Evolutionary conservation across 805 yeast species (phyloP).

Genomic region (Yarrowia sp.): DNA sequence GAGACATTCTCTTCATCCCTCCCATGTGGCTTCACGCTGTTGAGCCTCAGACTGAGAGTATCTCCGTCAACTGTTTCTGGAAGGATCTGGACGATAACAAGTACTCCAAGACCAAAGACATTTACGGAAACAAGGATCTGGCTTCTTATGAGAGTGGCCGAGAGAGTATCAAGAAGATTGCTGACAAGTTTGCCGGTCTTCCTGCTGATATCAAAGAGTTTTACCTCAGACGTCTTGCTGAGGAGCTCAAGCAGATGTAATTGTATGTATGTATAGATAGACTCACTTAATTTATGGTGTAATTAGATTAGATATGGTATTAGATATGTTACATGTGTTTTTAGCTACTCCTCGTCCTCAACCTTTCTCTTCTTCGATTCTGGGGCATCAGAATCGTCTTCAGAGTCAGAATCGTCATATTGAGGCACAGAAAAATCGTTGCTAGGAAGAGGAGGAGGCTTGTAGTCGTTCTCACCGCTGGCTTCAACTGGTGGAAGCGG

Average conservation of each 20-base stretch:
- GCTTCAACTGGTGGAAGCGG: constrained; percentile 14
- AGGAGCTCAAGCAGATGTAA: constrained; percentile 45
- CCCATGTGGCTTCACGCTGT: constrained; percentile 54
- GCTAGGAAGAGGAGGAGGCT: constrained; percentile 12
- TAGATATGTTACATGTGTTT: constrained; percentile 5
- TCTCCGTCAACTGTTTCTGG: constrained; percentile 52
- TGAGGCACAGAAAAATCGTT: constrained; percentile 41
- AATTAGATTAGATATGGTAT: background rate
- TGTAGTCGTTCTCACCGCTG: background rate
- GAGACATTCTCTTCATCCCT: constrained; percentile 52
- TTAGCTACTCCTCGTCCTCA: background rate
- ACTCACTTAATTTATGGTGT: background rate
- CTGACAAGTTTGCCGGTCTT: constrained; percentile 44
- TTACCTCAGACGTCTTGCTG: constrained; percentile 47
- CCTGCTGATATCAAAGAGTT: constrained; percentile 48
- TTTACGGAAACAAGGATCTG: constrained; percentile 52
- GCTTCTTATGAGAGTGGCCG: constrained; percentile 50
- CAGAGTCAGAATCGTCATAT: constrained; percentile 46
- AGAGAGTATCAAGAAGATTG: constrained; percentile 43
- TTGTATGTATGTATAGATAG: constrained; percentile 1
- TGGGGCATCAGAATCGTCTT: constrained; percentile 48
- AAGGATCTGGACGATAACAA: constrained; percentile 45
- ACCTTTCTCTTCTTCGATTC: constrained; percentile 45
- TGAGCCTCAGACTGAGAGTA: constrained; percentile 47
- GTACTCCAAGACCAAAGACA: constrained; percentile 50